phyloP scores from a whole-genome alignment of 2,329 filamentous ascomycete species.

The Phaeosphaeriaceae sp. region DNA sequence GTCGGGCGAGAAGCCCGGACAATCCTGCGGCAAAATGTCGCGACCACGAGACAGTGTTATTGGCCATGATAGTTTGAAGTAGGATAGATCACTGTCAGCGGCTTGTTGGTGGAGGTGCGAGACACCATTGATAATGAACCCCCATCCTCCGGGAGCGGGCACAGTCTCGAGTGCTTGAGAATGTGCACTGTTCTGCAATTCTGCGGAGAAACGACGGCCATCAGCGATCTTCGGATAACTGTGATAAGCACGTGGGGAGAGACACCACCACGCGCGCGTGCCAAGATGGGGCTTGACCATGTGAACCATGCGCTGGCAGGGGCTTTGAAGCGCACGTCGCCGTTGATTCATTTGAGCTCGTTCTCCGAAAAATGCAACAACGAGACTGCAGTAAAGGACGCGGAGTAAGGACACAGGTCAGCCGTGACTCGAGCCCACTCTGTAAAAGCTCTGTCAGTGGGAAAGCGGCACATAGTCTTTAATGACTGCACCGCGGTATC shows the following conservation, averaged over 20 bases:
- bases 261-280: constrained; percentile 26
- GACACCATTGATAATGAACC: constrained; percentile 4
- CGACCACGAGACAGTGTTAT: constrained; percentile 6
- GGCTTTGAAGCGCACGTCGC: constrained; percentile 20
- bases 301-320: constrained; percentile 35
- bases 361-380: constrained; percentile 12
- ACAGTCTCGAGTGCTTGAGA: constrained; percentile 11
- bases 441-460: background rate
- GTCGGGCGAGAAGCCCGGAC: constrained; percentile 15
- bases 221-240: constrained; percentile 32
- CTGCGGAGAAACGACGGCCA: constrained; percentile 18
- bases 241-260: constrained; percentile 47
- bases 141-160: constrained; percentile 15
- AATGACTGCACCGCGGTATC: background rate
- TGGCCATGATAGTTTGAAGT: constrained; percentile 6
- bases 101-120: constrained; percentile 3
- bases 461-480: background rate
- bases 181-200: constrained; percentile 7
- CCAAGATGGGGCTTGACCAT: constrained; percentile 40
- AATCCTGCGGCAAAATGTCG: constrained; percentile 21
- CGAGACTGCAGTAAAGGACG: constrained; percentile 7
- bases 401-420: background rate
- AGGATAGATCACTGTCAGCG: background rate
- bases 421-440: background rate
- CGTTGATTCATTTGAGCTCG: constrained; percentile 24